Conservation (phyloP, 2,329 filamentous ascomycete species). For the Fonsecaea erecta region DNA sequence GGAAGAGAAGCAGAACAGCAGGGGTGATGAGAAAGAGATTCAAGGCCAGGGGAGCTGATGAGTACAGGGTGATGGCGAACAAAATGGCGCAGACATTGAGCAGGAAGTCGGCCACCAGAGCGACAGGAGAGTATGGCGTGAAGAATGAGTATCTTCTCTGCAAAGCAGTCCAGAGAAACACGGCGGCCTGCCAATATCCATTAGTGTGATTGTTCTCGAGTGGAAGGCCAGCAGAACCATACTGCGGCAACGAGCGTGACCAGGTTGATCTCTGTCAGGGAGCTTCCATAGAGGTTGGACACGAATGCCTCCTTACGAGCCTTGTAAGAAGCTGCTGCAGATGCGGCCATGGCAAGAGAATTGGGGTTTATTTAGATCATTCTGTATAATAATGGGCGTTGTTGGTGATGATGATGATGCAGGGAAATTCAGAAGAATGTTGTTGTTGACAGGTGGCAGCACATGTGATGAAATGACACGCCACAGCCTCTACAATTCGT, state of each 20-base stretch:
- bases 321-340: conserved; percentile 70
- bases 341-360: conserved; percentile 33
- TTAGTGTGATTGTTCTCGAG: conserved; percentile 9
- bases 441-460: neutral
- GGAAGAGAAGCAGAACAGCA: conserved; percentile 61
- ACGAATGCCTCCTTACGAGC: conserved; percentile 93
- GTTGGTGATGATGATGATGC: neutral
- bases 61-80: conserved; percentile 84
- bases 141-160: conserved; percentile 86
- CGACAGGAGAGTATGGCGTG: conserved; percentile 70
- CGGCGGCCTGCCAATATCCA: conserved; percentile 65
- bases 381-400: neutral
- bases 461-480: neutral
- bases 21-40: conserved; percentile 75
- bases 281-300: conserved; percentile 83
- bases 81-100: conserved; percentile 83
- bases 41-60: conserved; percentile 73
- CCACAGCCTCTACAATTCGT: neutral
- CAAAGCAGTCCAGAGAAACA: conserved; percentile 85
- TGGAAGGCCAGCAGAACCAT: conserved; percentile 38
- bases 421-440: neutral
- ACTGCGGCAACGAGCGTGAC: conserved; percentile 87
- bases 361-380: neutral
- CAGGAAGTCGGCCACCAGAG: conserved; percentile 78
- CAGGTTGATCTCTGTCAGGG: conserved; percentile 81